Evolutionary conservation across 2,329 filamentous ascomycete genomes (phyloP).

Genomic region (Tolypocladium amazonense): DNA sequence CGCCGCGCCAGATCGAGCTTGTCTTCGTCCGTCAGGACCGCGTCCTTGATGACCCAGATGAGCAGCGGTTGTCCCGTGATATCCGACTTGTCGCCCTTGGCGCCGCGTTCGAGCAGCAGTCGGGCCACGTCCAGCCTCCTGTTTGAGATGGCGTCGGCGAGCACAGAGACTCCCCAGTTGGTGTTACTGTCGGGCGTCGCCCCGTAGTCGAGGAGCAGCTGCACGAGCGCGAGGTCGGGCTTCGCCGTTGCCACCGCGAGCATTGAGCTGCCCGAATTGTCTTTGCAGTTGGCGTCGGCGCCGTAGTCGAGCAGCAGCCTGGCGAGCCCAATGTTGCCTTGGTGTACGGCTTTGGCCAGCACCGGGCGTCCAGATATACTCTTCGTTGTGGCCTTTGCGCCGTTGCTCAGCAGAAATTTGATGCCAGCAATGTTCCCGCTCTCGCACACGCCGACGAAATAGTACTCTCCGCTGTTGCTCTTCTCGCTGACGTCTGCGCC

Average conservation of each 20-base stretch:
- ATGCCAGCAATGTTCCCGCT: conserved; percentile 10
- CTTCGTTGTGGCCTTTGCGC: conserved; percentile 16
- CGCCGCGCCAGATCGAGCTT: conserved; percentile 15
- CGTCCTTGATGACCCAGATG: conserved; percentile 17
- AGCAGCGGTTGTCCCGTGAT: conserved; percentile 19
- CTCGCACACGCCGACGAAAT: conserved; percentile 16
- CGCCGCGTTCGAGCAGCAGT: conserved; percentile 21
- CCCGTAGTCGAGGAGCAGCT: conserved; percentile 22
- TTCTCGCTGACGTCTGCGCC: conserved; percentile 20
- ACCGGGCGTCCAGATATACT: conserved; percentile 14
- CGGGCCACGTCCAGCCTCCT: conserved; percentile 19
- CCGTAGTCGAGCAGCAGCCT: conserved; percentile 21
- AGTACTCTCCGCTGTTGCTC: conserved; percentile 16
- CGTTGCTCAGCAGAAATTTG: conserved; percentile 17
- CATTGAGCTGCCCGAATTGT: conserved; percentile 18
- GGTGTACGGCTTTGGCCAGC: conserved; percentile 16
- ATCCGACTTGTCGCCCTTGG: conserved; percentile 20
- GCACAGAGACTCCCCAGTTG: conserved; percentile 18
- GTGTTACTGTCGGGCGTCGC: conserved; percentile 19
- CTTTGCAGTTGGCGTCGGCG: conserved; percentile 20
- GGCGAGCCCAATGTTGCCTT: conserved; percentile 15
- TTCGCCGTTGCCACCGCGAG: conserved; percentile 17
- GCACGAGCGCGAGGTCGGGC: conserved; percentile 17
- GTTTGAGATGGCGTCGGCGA: conserved; percentile 21
- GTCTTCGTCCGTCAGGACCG: conserved; percentile 11